These are phyloP conservation scores for Boletellus sp. DNA, from an alignment of 768 basidiomycete species.

Conservation along the genomic window DNA sequence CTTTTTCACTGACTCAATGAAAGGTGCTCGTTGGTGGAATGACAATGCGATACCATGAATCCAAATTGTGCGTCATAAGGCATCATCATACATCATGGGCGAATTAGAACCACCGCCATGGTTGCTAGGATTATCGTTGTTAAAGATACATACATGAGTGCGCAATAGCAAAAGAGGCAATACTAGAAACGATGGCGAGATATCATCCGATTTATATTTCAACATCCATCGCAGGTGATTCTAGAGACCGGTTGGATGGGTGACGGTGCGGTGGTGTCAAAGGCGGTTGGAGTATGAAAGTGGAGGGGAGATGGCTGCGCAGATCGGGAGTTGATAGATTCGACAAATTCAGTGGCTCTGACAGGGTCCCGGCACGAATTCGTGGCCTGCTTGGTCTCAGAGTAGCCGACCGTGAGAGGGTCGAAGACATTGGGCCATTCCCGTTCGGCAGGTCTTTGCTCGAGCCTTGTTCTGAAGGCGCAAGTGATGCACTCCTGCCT, in stretches of 20 bases:
- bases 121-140: background rate
- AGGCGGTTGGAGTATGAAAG: conserved; percentile 8
- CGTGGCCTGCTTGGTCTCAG: conserved; percentile 18
- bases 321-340: conserved; percentile 27
- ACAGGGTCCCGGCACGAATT: conserved; percentile 5
- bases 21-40: conserved; percentile 11
- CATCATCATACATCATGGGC: no score
- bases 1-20: conserved; percentile 8
- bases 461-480: conserved; percentile 29
- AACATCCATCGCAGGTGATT: conserved; percentile 18
- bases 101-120: background rate
- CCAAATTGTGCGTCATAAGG: background rate
- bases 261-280: conserved; percentile 12
- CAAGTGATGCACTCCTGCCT: conserved; percentile 38
- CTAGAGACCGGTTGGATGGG: conserved; percentile 10
- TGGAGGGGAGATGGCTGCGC: conserved; percentile 9
- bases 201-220: conserved; percentile 25
- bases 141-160: conserved; percentile 12
- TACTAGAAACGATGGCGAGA: conserved; percentile 13
- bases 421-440: conserved; percentile 7
- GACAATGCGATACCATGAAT: background rate
- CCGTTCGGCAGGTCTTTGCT: conserved; percentile 12
- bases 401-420: conserved; percentile 23
- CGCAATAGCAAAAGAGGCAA: conserved; percentile 20
- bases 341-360: conserved; percentile 7